These are phyloP conservation scores for Paraleonurus japonicus DNA, from an alignment of 257 asterid genomes.

Conservation along the genomic window DNA sequence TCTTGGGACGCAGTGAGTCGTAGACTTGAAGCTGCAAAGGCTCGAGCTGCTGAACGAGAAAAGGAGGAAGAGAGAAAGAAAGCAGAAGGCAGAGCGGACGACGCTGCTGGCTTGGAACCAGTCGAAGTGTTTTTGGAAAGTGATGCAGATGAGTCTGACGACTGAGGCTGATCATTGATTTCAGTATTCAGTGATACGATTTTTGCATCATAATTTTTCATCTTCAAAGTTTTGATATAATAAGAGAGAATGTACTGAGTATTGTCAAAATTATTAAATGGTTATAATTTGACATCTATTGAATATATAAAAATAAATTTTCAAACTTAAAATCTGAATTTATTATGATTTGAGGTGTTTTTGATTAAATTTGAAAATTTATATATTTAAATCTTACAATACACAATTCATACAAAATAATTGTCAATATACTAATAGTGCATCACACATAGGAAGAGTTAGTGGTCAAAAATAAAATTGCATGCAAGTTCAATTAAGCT, in stretches of 20 bases:
- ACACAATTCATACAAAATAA: no score
- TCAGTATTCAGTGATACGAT: neutral
- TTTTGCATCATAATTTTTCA: conserved; percentile 12
- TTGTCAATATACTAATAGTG: no score
- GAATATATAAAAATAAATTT: no score
- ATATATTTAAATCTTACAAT: no score
- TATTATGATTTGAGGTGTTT: no score
- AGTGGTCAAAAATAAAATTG: no score
- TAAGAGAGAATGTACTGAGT: neutral
- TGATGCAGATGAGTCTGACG: conserved; percentile 40
- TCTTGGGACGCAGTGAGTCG: conserved; percentile 89
- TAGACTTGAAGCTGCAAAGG: conserved; percentile 84
- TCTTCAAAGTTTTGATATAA: conserved; percentile 10
- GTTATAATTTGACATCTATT: no score
- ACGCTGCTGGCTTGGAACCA: conserved; percentile 24
- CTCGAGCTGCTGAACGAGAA: conserved; percentile 60
- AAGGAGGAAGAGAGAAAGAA: conserved; percentile 42
- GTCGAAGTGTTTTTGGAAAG: conserved; percentile 47
- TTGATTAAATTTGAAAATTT: no score
- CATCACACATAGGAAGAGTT: no score
- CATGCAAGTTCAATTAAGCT: no score
- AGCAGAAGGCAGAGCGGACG: conserved; percentile 39
- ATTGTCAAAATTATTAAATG: neutral
- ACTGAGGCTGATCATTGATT: conserved; percentile 43
- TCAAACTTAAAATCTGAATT: no score